A percentile compares a stretch with the other conserved stretches of the same genome.
Evolutionary conservation across 2,329 filamentous ascomycete species (phyloP).

Genomic region (Xylaria sp.): DNA sequence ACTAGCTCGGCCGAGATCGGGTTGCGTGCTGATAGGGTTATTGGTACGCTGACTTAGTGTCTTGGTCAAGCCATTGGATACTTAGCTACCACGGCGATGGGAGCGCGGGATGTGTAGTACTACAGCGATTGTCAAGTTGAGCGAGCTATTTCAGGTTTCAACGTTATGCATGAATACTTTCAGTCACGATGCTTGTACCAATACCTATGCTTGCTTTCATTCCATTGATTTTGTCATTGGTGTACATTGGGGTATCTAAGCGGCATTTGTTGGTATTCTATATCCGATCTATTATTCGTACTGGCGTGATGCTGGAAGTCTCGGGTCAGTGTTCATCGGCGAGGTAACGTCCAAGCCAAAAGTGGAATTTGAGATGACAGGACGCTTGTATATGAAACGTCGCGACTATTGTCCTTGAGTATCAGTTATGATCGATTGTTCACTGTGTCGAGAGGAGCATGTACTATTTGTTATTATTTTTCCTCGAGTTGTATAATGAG

Average conservation of each 20-base stretch:
- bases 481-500: no score
- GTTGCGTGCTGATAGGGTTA: background rate
- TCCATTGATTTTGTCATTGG: no score
- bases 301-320: background rate
- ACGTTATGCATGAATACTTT: background rate
- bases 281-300: background rate
- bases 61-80: constrained; percentile 1
- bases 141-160: constrained; percentile 8
- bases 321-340: background rate
- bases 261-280: no score
- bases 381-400: no score
- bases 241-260: no score
- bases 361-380: background rate
- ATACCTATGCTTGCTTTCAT: background rate
- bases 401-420: no score
- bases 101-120: background rate
- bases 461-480: no score
- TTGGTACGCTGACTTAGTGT: background rate
- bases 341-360: background rate
- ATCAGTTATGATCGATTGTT: no score
- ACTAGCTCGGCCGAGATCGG: background rate
- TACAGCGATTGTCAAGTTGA: background rate
- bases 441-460: no score
- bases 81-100: background rate
- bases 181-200: background rate